Evolutionary conservation across 148 eudicot species (phyloP), one percentile per base, ranked within the genome.

Genomic region (Rhododendron vialii): DNA sequence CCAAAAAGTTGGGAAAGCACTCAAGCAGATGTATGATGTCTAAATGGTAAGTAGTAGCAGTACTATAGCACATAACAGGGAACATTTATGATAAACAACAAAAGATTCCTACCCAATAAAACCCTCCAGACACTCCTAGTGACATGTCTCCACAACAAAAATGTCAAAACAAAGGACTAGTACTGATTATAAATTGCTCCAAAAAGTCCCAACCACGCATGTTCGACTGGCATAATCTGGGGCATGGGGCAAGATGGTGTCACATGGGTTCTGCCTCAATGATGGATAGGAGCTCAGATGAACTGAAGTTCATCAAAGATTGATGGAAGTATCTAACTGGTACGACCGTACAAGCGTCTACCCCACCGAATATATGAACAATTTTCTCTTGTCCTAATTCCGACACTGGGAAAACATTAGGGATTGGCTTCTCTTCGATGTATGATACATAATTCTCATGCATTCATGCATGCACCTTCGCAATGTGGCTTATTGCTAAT

Each of bases 241-340:
- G 67, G 7, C 76, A 65, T n/a, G 26, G 24, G 86, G 45, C 33
- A 50, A 75, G 69, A 84, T 75, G 86, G 71, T 33, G 50, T 74
- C 86, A 84, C 51, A 75, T 74, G 69, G 67, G 22, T 35, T 73
- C 35, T 7, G 69, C 50, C 33, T 13, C 53, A 30, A 36, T 51
- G 6, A 84, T 75, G 35, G 81, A 28, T 50, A 15, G 45, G 26
- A 50, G 76, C 55, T 13, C 78, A 38, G 7, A 84, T 47, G 6
- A 1, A 41, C 45, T 0, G 51, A 48, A 30, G 28, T 73, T 48
- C 30, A 43, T 20, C 43, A 17, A 30, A 18, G 33, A 48, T 45
- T 33, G 20, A 30, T 9, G 28, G 17, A 84, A 47, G 4, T 22
- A 28, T 35, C 47, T 73, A 20, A 20, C 7, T 22, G 35, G 65